phyloP scores from a whole-genome alignment of 768 basidiomycete species.

The Holtermannia corniformis region DNA sequence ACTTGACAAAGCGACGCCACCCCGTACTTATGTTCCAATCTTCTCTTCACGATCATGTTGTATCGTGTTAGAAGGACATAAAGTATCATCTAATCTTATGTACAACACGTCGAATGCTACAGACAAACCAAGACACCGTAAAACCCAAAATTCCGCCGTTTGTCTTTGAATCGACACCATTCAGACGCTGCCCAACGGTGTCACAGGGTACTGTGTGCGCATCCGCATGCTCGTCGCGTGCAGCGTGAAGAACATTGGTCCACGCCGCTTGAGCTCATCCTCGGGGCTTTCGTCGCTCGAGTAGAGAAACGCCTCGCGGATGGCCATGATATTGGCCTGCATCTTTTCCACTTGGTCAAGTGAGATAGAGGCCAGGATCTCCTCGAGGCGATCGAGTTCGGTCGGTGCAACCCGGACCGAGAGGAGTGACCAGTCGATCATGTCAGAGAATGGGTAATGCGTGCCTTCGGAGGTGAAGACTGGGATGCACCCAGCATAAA shows the following conservation, averaged over 20 bases:
- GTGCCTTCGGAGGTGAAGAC: slow-evolving; percentile 43
- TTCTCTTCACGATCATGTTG: too few relatives aligned
- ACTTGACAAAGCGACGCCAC: too few relatives aligned
- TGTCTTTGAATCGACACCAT: too few relatives aligned
- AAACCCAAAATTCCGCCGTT: too few relatives aligned
- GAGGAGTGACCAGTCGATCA: slow-evolving; percentile 44
- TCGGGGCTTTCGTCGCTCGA: slow-evolving; percentile 36
- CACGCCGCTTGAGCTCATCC: slow-evolving; percentile 37
- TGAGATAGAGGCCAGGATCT: slow-evolving; percentile 39
- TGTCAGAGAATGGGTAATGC: slow-evolving; percentile 42
- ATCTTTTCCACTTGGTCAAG: slow-evolving; percentile 35
- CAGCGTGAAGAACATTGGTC: slow-evolving; percentile 42
- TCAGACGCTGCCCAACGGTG: too few relatives aligned
- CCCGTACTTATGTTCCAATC: too few relatives aligned
- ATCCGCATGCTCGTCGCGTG: slow-evolving; percentile 41
- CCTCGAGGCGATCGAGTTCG: slow-evolving; percentile 42
- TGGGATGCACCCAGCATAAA: slow-evolving; percentile 46
- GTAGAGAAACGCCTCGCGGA: slow-evolving; percentile 44
- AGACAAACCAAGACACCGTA: too few relatives aligned
- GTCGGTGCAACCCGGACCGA: slow-evolving; percentile 41
- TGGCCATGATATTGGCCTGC: slow-evolving; percentile 41
- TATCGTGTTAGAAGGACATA: too few relatives aligned
- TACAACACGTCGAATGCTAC: too few relatives aligned
- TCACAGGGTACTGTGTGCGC: slow-evolving; percentile 36
- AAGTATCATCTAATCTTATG: too few relatives aligned